These are phyloP conservation scores for Sarocladium kiliense DNA, from an alignment of 2,329 filamentous ascomycete species.

Conservation along the genomic window DNA sequence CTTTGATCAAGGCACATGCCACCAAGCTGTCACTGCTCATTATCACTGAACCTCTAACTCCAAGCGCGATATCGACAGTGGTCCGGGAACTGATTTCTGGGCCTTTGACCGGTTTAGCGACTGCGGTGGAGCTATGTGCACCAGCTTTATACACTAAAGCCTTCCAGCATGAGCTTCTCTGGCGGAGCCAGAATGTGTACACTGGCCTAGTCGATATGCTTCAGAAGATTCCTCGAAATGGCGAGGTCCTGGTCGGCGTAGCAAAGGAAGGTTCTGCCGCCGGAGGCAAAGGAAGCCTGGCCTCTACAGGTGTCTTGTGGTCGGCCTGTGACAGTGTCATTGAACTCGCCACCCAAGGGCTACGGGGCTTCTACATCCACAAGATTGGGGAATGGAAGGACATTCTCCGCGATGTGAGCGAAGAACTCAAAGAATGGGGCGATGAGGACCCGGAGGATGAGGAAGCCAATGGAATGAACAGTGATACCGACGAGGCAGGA, in stretches of 20 bases:
- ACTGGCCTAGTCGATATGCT: slow-evolving; percentile 59
- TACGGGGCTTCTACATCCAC: slow-evolving; percentile 63
- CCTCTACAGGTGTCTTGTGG: slow-evolving; percentile 76
- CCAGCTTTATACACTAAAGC: slow-evolving; percentile 56
- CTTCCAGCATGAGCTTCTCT: slow-evolving; percentile 59
- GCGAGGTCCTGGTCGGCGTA: slow-evolving; percentile 38
- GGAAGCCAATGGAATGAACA: slow-evolving; percentile 44
- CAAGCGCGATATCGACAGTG: slow-evolving; percentile 66
- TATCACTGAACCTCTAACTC: slow-evolving; percentile 81
- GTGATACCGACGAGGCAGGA: slow-evolving; percentile 23
- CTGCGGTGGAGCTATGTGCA: slow-evolving; percentile 62
- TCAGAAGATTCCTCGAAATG: slow-evolving; percentile 52
- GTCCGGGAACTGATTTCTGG: slow-evolving; percentile 67
- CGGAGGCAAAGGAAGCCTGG: slow-evolving; percentile 48
- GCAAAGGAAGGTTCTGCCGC: slow-evolving; percentile 22
- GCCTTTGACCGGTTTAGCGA: slow-evolving; percentile 70
- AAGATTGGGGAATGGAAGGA: slow-evolving; percentile 72
- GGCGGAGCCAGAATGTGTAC: slow-evolving; percentile 54
- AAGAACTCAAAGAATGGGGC: slow-evolving; percentile 84
- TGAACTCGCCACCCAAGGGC: slow-evolving; percentile 58
- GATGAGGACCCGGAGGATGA: slow-evolving; percentile 64
- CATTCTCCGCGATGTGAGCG: slow-evolving; percentile 73
- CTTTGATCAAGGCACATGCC: slow-evolving; percentile 72
- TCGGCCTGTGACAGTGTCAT: slow-evolving; percentile 71
- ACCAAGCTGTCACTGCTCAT: slow-evolving; percentile 85